Conservation (phyloP, 768 basidiomycete species). For the Suillus paluster region DNA sequence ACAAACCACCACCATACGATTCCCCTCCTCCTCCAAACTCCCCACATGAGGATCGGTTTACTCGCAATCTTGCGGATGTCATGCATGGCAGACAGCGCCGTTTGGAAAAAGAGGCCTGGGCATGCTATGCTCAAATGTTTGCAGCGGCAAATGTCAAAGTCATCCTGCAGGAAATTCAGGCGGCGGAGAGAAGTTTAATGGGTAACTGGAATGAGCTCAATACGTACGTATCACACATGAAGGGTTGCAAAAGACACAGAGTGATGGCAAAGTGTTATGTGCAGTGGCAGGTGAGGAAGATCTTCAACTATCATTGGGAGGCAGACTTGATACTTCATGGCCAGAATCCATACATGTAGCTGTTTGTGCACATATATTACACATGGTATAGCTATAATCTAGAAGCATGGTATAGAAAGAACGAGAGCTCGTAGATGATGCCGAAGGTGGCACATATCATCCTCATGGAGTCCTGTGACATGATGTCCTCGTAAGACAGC, state of each 20-base stretch:
- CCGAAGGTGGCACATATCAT: slow-evolving; percentile 18
- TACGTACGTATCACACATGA: not conserved
- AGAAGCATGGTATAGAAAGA: slow-evolving; percentile 3
- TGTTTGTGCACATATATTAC: not conserved
- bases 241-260: not conserved
- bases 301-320: not conserved
- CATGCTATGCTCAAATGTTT: not conserved
- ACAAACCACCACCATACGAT: slow-evolving; percentile 3
- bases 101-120: not conserved
- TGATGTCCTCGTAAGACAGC: slow-evolving; percentile 20
- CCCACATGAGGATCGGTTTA: not conserved
- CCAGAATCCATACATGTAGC: not conserved
- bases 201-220: not conserved
- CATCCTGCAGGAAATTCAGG: not conserved
- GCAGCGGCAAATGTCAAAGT: not conserved
- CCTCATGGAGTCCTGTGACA: slow-evolving; percentile 15
- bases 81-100: not conserved
- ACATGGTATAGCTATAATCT: not conserved
- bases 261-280: slow-evolving; percentile 4
- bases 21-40: slow-evolving; percentile 9
- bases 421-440: slow-evolving; percentile 12
- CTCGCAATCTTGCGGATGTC: slow-evolving; percentile 7
- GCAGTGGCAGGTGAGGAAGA: slow-evolving; percentile 4
- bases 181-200: not conserved
- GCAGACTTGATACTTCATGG: not conserved